Evolutionary conservation across 139 green algal genomes (phyloP).

Genomic region (Chlamydomonas applanata): DNA sequence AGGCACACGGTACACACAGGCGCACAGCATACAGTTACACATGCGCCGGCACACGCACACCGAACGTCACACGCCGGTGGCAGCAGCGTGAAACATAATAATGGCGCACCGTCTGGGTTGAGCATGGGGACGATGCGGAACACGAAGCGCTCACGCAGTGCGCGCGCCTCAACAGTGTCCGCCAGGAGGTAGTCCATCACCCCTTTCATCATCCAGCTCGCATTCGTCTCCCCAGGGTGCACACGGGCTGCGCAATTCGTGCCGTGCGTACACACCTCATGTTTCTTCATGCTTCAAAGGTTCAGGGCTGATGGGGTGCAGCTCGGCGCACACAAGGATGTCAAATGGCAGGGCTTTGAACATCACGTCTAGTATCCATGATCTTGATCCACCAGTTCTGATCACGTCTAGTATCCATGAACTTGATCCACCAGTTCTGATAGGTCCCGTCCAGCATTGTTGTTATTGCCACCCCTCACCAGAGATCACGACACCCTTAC

Average conservation of each 20-base stretch:
- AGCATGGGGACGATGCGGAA: slow-evolving; percentile 84
- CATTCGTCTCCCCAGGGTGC: slow-evolving; percentile 77
- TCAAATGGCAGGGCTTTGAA: too few relatives aligned
- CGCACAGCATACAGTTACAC: too few relatives aligned
- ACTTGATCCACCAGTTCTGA: too few relatives aligned
- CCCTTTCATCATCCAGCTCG: slow-evolving; percentile 78
- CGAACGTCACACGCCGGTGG: too few relatives aligned
- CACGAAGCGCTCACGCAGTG: slow-evolving; percentile 60
- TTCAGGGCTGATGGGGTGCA: neutral
- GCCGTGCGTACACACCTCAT: too few relatives aligned
- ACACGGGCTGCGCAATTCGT: slow-evolving; percentile 65
- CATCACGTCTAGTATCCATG: too few relatives aligned
- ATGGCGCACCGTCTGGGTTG: slow-evolving; percentile 66
- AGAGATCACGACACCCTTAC: slow-evolving; percentile 12
- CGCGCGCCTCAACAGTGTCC: slow-evolving; percentile 37
- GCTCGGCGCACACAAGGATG: neutral
- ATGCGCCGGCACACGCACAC: too few relatives aligned
- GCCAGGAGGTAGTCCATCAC: slow-evolving; percentile 63
- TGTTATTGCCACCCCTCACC: too few relatives aligned
- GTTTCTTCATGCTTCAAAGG: neutral
- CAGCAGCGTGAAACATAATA: slow-evolving; percentile 14
- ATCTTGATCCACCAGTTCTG: too few relatives aligned
- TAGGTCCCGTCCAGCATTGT: too few relatives aligned
- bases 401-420: too few relatives aligned
- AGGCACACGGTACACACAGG: too few relatives aligned